Percentiles rank a stretch among this genome's conserved stretches.
Conservation (phyloP, 441 rosid species). For the Capsella rubella region DNA sequence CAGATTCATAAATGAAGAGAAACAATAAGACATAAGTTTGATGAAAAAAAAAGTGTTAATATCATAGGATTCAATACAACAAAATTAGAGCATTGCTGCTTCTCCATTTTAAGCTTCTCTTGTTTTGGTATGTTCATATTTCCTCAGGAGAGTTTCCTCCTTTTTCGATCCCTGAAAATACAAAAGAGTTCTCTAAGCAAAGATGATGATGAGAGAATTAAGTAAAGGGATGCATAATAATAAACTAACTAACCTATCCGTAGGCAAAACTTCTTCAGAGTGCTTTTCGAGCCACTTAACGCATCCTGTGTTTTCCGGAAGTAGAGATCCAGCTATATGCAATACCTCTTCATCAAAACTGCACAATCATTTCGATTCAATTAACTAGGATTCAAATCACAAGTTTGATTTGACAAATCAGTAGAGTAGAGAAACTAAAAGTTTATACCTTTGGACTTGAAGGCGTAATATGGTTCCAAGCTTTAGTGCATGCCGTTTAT, state of each 20-base stretch:
- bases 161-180: constrained; percentile 32
- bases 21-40: neutral
- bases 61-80: constrained; percentile 6
- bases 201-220: neutral
- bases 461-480: constrained; percentile 75
- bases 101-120: constrained; percentile 14
- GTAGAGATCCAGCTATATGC: constrained; percentile 78
- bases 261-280: constrained; percentile 39
- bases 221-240: neutral
- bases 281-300: constrained; percentile 66
- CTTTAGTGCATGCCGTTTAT: constrained; percentile 68
- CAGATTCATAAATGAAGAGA: neutral
- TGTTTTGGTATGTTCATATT: neutral
- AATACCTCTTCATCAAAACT: constrained; percentile 84
- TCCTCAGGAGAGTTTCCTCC: constrained; percentile 34
- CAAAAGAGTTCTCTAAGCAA: neutral
- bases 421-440: constrained; percentile 8
- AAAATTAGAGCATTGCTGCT: constrained; percentile 10
- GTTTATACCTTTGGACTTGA: constrained; percentile 70
- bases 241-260: constrained; percentile 49
- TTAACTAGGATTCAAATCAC: neutral
- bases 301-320: constrained; percentile 65
- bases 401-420: neutral
- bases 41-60: neutral
- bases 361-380: constrained; percentile 21